phyloP scores from a whole-genome alignment of 805 yeast genomes.

The Grigorovia yakushimaensis region DNA sequence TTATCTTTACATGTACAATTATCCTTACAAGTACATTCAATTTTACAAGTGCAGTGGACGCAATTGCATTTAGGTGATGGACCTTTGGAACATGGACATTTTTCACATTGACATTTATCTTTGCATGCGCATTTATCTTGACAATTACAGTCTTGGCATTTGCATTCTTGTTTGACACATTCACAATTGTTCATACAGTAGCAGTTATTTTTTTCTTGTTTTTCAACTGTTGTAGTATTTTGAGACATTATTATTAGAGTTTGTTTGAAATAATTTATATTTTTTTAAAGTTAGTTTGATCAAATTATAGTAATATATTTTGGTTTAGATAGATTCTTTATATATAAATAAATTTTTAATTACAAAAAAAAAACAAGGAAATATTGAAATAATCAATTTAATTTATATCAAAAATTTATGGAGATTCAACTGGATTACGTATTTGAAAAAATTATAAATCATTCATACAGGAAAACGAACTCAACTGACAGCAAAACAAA shows the following conservation, averaged over 20 bases:
- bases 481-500: neutral
- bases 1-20: neutral
- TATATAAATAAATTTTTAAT: too few relatives aligned
- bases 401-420: neutral
- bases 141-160: slow-evolving; percentile 1
- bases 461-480: neutral
- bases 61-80: neutral
- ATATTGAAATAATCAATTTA: neutral
- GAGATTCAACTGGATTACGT: neutral
- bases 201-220: neutral
- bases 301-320: too few relatives aligned
- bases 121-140: neutral
- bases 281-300: too few relatives aligned
- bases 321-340: too few relatives aligned
- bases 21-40: neutral
- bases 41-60: neutral
- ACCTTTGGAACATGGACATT: neutral
- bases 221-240: neutral
- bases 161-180: slow-evolving; percentile 2
- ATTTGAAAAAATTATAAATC: neutral
- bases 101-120: neutral
- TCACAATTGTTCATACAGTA: neutral
- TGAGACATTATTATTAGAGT: neutral
- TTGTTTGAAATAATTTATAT: too few relatives aligned
- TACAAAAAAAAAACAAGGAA: neutral